Base-by-base conservation (phyloP, 164 flowering plant species). In the Stephania japonica region DNA sequence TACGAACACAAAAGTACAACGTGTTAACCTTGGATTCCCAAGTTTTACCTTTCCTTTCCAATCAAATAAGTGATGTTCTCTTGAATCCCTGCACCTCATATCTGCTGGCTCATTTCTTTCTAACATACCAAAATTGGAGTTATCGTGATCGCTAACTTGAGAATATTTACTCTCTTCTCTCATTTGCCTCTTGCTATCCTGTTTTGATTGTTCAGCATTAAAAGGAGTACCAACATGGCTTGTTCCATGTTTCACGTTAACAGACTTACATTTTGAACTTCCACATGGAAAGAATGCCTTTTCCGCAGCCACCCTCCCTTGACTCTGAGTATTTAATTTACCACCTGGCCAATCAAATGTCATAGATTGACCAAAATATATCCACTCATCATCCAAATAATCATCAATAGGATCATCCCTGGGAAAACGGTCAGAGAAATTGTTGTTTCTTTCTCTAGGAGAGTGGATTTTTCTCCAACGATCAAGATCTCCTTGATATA, bases 21-120 rank as follows among this genome's bases (percentile, higher is more conserved):
- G 70, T 67, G 72, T 76, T 70, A 76, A 79, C 80, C 78, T 76
- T 43, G 74, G 82, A 78, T 72, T 80, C 82, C 86, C 82, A 76
- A 81, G 80, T 67, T 78, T 87, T 88, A 88, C 94, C 94, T 90
- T 86, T 85, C 81, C 83, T 80, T 81, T 75, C 84, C 83, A 81
- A 81, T 68, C 80, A 84, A 78, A 69, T 78, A 84, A 63, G 72
- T 75, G 75, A 62, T 71, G 75, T 82, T 84, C 84, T 80, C 74
- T 78, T 43, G 92, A 74, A 72, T 83, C 83, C 80, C 80, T 74
- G 85, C 82, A 68, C 67, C 83, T 84, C 73, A 43, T 70, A 70
- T 67, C 66, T 71, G 75, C 70, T 70, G 67, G 79, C 69, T 73
- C 80, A 79, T 73, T 70, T 67, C 72, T 73, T 75, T 43, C 73